A percentile compares a stretch with the other conserved stretches of the same genome.
Evolutionary conservation across 1,284 basidiomycete species (phyloP).

Genomic region (Lentinula novae-zelandiae): DNA sequence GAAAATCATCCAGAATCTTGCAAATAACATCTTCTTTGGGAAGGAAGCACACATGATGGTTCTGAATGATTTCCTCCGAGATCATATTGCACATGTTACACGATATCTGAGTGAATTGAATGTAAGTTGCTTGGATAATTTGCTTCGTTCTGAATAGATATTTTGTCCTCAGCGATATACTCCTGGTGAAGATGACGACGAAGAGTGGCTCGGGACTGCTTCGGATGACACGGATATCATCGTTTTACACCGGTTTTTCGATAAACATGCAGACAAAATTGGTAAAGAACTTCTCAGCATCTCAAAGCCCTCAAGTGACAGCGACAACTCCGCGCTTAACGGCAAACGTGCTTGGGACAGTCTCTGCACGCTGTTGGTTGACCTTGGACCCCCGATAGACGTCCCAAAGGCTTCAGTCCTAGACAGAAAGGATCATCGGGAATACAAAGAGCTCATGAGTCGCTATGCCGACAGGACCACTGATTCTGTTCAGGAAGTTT

Average conservation of each 20-base stretch:
- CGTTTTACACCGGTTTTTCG: conserved; percentile 79
- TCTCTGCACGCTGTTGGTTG: conserved; percentile 72
- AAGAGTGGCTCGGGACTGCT: conserved; percentile 71
- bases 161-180: conserved; percentile 47
- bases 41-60: conserved; percentile 84
- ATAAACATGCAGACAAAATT: conserved; percentile 80
- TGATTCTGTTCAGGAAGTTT: conserved; percentile 61
- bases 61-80: conserved; percentile 75
- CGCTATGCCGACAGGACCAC: conserved; percentile 63
- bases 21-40: conserved; percentile 90
- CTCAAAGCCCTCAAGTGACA: conserved; percentile 58
- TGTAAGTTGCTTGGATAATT: conserved; percentile 37
- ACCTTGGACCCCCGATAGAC: conserved; percentile 71
- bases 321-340: conserved; percentile 50
- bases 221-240: conserved; percentile 81
- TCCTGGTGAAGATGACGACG: conserved; percentile 49
- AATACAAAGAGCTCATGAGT: conserved; percentile 67
- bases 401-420: conserved; percentile 52
- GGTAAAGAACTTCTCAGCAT: conserved; percentile 79
- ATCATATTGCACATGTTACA: conserved; percentile 78
- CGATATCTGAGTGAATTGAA: conserved; percentile 80
- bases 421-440: conserved; percentile 50
- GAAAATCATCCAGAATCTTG: conserved; percentile 89
- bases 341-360: conserved; percentile 78
- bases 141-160: neutral